phyloP scores from a whole-genome alignment of 2,329 filamentous ascomycete genomes.

The Aspergillus viridinutans region DNA sequence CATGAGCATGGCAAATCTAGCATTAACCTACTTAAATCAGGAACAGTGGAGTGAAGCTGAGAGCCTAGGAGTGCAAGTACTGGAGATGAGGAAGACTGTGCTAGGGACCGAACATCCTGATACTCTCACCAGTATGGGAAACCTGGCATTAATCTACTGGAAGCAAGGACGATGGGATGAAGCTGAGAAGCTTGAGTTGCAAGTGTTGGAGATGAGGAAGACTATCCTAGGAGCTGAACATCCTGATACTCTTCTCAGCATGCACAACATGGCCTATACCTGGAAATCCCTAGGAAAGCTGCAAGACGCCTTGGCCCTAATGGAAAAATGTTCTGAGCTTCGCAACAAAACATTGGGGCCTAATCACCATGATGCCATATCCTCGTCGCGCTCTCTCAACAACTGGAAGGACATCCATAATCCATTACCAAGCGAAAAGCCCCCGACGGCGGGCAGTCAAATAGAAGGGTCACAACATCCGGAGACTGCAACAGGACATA shows the following conservation, averaged over 20 bases:
- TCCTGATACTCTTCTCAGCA: conserved; percentile 1
- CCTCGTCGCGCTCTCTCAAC: not conserved
- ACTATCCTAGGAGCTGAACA: conserved; percentile 11
- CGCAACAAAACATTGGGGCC: conserved; percentile 1
- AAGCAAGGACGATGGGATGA: conserved; percentile 11
- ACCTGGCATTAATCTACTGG: conserved; percentile 1
- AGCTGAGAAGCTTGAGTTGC: conserved; percentile 13
- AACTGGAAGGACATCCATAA: not conserved
- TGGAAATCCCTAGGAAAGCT: not conserved
- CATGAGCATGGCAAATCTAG: not conserved
- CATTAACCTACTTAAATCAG: not conserved
- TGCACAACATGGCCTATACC: not conserved
- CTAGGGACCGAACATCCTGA: conserved; percentile 9
- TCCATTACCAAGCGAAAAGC: not conserved
- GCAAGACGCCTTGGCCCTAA: not conserved
- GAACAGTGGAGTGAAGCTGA: conserved; percentile 12
- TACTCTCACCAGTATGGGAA: not conserved
- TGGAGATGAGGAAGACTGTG: conserved; percentile 11
- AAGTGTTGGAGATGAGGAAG: conserved; percentile 15
- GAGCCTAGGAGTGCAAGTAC: conserved; percentile 12
- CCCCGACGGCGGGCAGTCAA: not conserved
- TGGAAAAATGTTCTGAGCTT: conserved; percentile 1
- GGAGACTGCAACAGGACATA: not conserved
- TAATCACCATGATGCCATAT: not conserved
- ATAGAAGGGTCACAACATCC: not conserved